Base-by-base conservation (phyloP, 1,139 yeast genomes). In the Nakaseomyces nivariensis region DNA sequence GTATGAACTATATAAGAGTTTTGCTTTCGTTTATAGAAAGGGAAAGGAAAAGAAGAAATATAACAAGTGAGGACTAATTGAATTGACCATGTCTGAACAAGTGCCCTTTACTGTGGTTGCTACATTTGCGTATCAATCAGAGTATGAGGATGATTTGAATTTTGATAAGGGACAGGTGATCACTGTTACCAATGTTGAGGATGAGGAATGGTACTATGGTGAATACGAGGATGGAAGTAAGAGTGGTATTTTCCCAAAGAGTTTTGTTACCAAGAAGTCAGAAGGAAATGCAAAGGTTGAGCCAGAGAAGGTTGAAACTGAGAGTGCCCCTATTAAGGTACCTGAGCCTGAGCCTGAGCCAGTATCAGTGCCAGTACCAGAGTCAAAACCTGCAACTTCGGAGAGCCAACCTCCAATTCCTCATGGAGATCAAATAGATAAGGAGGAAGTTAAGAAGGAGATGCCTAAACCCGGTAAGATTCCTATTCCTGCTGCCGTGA, bases 191-290 rank as follows among this genome's bases (percentile, higher is more conserved):
- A 79, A 77, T 31, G 73, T 85, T 52, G 96, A 88, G 60, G 97
- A 89, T 62, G 95, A 79, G 7, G 96, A 90, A 56, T 92, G 98
- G 98, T 85, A 78, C 62, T 72, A 77, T 42, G 98, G 98, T 1
- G 71, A 74, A 11, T 82, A 75, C 58, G 70, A 69, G 22, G 80
- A 76, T 46, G 51, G 55, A 4, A 49, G 59, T 9, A 67, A 71
- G 50, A 66, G 76, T 37, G 98, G 98, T 7, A 83, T 90, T 72
- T 92, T 92, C 59, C 98, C 98, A 6, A 81, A 78, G 65, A 82
- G 81, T 63, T 92, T 87, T 70, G 97, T 92, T 4, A 80, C 79
- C 53, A 46, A 44, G 22, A 45, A 44, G n/a, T n/a, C 31, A 11
- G 8, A 38, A 31, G 47, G 41, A 34, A 27, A 41, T 32, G 22